These are phyloP conservation scores for Piromyces sp. DNA, from an alignment of 192 early-diverging fungal genomes.

Conservation along the genomic window DNA sequence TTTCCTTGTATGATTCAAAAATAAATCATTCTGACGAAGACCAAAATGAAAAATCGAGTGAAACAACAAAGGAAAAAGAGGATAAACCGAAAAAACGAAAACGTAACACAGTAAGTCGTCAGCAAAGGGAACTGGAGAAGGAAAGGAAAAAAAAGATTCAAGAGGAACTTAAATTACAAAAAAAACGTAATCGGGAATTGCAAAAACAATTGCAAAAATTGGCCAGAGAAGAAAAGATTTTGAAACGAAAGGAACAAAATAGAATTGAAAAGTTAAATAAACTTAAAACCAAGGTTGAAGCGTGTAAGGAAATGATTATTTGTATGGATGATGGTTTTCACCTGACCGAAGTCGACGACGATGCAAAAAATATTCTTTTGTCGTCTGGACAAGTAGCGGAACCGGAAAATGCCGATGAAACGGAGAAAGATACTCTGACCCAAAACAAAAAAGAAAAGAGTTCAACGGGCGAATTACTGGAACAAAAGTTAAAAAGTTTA, in stretches of 20 bases:
- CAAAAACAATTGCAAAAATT: background rate
- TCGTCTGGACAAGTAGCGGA: background rate
- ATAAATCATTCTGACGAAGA: no score
- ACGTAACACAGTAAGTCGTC: background rate
- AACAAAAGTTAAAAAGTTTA: background rate
- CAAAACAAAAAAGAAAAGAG: no score
- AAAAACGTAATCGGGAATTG: background rate
- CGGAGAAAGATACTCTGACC: no score
- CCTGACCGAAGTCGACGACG: background rate
- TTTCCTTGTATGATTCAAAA: no score
- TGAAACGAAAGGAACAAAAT: background rate
- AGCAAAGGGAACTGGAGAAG: background rate
- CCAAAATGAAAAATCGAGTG: no score
- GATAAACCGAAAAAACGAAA: background rate
- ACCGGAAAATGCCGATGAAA: no score
- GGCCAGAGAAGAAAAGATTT: background rate
- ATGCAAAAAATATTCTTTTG: background rate
- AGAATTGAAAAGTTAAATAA: background rate
- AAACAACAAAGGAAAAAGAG: no score
- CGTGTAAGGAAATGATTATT: background rate
- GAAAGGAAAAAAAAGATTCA: background rate
- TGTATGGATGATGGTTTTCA: background rate
- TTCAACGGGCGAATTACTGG: background rate
- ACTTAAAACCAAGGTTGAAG: background rate
- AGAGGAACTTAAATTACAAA: background rate